Percentiles rank a stretch among this genome's conserved stretches.
Conservation (phyloP, 2,329 filamentous ascomycete genomes). For the Epichloe festucae region DNA sequence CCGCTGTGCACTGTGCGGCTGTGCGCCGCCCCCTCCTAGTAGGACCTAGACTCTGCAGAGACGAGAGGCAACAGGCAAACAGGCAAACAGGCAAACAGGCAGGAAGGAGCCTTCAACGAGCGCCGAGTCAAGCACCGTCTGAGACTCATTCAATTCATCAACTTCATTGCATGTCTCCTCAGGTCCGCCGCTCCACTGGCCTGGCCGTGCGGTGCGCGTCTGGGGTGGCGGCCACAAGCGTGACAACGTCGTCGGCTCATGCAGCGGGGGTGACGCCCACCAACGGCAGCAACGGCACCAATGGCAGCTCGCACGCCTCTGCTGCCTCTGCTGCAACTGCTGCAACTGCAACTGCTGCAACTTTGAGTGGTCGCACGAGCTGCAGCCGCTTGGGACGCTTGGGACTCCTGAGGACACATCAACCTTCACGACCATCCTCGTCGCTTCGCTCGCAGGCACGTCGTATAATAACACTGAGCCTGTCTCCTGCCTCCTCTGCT, state of each 20-base stretch:
- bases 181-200: constrained; percentile 19
- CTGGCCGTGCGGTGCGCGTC: constrained; percentile 11
- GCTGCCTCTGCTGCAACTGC: neutral
- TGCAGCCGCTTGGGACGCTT: neutral
- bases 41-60: too few species aligned
- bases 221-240: neutral
- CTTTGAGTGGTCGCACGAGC: neutral
- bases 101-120: neutral
- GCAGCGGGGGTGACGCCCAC: neutral
- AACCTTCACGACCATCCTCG: constrained; percentile 4
- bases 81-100: too few species aligned
- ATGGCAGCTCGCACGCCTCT: too few species aligned
- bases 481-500: neutral
- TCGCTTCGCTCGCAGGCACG: neutral
- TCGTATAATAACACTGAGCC: neutral
- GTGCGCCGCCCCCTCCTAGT: too few species aligned
- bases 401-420: constrained; percentile 8
- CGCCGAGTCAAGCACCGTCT: neutral
- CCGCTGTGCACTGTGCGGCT: too few species aligned
- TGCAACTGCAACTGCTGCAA: neutral
- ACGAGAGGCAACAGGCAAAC: too few species aligned
- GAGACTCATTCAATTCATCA: neutral
- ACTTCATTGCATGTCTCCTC: constrained; percentile 17
- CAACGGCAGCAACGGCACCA: neutral
- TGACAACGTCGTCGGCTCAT: neutral